These are phyloP conservation scores for Phytophthora macrochlamydospora DNA, from an alignment of 352 stramenopile genomes.

Conservation along the genomic window DNA sequence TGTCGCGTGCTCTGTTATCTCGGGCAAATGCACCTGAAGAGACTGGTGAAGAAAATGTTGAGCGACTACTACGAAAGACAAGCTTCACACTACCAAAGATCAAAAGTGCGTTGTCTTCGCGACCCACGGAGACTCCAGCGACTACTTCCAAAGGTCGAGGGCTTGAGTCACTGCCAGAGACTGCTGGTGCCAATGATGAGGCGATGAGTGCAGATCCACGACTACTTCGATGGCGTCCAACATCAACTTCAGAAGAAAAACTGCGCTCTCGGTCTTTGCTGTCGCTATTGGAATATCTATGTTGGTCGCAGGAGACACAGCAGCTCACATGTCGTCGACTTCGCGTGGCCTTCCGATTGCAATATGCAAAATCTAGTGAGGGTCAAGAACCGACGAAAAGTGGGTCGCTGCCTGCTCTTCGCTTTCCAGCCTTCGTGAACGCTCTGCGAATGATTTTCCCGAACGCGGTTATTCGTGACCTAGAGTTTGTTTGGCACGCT, in stretches of 20 bases:
- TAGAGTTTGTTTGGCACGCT: slow-evolving; percentile 64
- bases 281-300: slow-evolving; percentile 56
- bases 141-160: slow-evolving; percentile 2
- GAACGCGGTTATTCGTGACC: slow-evolving; percentile 45
- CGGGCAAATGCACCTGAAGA: slow-evolving; percentile 16
- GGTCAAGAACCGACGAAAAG: not conserved
- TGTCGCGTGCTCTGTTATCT: slow-evolving; percentile 45
- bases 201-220: slow-evolving; percentile 31
- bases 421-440: slow-evolving; percentile 42
- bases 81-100: slow-evolving; percentile 58
- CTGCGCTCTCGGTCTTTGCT: slow-evolving; percentile 44
- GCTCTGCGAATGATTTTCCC: slow-evolving; percentile 63
- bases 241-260: slow-evolving; percentile 37
- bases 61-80: slow-evolving; percentile 37
- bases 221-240: slow-evolving; percentile 67
- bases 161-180: slow-evolving; percentile 17
- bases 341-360: slow-evolving; percentile 53
- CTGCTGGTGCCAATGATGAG: slow-evolving; percentile 34
- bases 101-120: slow-evolving; percentile 18
- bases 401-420: slow-evolving; percentile 16
- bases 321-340: slow-evolving; percentile 58
- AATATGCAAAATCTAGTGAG: slow-evolving; percentile 18
- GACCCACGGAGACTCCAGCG: slow-evolving; percentile 7
- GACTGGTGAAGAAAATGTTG: slow-evolving; percentile 24
- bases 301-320: slow-evolving; percentile 53